Conservation (phyloP, 2,329 filamentous ascomycete genomes). For the Fusarium heterosporum region DNA sequence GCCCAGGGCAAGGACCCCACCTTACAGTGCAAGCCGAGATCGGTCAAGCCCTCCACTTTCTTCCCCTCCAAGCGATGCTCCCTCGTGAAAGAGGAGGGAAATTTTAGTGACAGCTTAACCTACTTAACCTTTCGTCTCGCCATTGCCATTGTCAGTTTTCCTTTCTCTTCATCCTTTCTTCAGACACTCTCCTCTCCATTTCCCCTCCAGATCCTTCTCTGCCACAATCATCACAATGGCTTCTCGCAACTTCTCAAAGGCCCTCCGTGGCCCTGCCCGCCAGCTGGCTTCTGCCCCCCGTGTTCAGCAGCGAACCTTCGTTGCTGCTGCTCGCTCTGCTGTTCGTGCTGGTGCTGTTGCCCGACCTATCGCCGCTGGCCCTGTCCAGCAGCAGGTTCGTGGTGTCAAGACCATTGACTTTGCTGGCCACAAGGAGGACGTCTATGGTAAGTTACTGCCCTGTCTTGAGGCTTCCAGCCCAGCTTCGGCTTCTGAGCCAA, state of each 20-base stretch:
- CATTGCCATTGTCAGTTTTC: constrained; percentile 26
- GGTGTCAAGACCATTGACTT: constrained; percentile 99
- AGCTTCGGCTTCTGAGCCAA: background rate
- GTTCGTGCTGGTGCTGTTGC: constrained; percentile 66
- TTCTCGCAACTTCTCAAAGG: constrained; percentile 78
- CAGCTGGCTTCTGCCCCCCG: constrained; percentile 68
- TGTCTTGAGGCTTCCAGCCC: constrained; percentile 3
- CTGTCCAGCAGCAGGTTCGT: constrained; percentile 77
- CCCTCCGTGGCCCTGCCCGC: constrained; percentile 72
- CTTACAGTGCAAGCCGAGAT: constrained; percentile 44
- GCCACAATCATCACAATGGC: constrained; percentile 71
- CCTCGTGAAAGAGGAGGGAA: constrained; percentile 18
- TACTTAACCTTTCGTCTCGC: constrained; percentile 46
- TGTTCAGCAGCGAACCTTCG: constrained; percentile 71
- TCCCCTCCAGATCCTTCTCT: constrained; percentile 26
- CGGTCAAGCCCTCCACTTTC: constrained; percentile 35
- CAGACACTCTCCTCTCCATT: constrained; percentile 44
- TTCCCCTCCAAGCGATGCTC: constrained; percentile 23
- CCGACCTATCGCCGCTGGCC: constrained; percentile 62
- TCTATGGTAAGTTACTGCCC: constrained; percentile 75
- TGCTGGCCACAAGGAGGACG: constrained; percentile 91
- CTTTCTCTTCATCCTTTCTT: constrained; percentile 46
- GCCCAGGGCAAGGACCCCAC: constrained; percentile 20
- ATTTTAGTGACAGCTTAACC: constrained; percentile 38
- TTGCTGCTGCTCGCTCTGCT: constrained; percentile 69